phyloP scores from a whole-genome alignment of 2,329 filamentous ascomycete genomes.

The Sarocladium strictum region DNA sequence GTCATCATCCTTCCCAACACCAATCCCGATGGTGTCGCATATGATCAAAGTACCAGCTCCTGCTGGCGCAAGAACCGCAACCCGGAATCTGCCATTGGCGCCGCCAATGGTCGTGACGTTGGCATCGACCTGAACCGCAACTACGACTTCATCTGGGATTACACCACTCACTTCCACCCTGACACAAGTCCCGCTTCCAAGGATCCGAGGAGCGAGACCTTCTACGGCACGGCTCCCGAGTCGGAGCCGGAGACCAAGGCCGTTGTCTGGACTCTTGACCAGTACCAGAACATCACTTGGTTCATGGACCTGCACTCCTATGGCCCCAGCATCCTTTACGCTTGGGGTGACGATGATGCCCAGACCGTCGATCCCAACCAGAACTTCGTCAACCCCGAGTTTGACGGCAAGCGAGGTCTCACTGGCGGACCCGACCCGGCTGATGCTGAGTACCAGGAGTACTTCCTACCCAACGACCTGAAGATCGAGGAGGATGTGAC shows the following conservation, averaged over 20 bases:
- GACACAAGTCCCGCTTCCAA: constrained; percentile 29
- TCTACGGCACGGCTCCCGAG: constrained; percentile 39
- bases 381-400: constrained; percentile 44
- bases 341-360: constrained; percentile 46
- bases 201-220: constrained; percentile 34
- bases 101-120: constrained; percentile 19
- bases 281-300: constrained; percentile 43
- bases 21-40: constrained; percentile 42
- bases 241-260: constrained; percentile 48
- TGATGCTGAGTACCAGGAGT: constrained; percentile 31
- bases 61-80: constrained; percentile 49
- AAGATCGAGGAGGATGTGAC: constrained; percentile 24
- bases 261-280: constrained; percentile 43
- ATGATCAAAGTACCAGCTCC: constrained; percentile 37
- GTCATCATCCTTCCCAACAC: constrained; percentile 42
- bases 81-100: constrained; percentile 24
- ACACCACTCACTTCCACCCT: constrained; percentile 33
- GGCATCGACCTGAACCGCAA: constrained; percentile 46
- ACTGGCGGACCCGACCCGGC: constrained; percentile 28
- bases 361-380: constrained; percentile 35
- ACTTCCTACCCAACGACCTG: constrained; percentile 26
- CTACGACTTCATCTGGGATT: constrained; percentile 50
- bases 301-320: constrained; percentile 50
- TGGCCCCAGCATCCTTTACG: constrained; percentile 42
- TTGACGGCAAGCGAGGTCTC: constrained; percentile 40